Conservation (phyloP, 2,329 filamentous ascomycete genomes). For the Saccharata proteae region DNA sequence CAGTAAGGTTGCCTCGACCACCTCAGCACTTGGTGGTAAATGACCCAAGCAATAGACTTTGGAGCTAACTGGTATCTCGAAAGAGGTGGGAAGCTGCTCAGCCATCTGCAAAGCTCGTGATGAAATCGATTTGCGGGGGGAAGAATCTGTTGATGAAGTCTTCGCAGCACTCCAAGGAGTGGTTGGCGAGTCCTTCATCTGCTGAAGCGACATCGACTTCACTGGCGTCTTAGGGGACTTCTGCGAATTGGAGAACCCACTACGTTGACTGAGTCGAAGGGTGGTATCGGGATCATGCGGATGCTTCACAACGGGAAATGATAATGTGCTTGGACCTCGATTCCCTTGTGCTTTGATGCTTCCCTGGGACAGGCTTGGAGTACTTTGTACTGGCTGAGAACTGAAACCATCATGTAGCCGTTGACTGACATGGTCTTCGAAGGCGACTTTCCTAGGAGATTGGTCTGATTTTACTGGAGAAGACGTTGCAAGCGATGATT, state of each 20-base stretch:
- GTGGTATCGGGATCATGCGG: slow-evolving; percentile 52
- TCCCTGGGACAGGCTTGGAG: slow-evolving; percentile 24
- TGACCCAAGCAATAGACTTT: slow-evolving; percentile 23
- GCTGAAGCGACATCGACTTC: slow-evolving; percentile 13
- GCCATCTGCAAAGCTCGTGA: slow-evolving; percentile 14
- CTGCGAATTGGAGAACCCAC: slow-evolving; percentile 38
- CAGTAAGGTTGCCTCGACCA: slow-evolving; percentile 46
- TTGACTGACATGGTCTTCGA: slow-evolving; percentile 1
- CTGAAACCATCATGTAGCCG: neutral
- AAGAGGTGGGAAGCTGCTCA: slow-evolving; percentile 12
- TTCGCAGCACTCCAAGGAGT: slow-evolving; percentile 24
- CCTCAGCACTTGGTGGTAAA: slow-evolving; percentile 28
- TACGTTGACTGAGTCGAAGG: slow-evolving; percentile 52
- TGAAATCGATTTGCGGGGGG: too few species aligned
- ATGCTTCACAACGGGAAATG: slow-evolving; percentile 69
- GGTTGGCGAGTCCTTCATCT: slow-evolving; percentile 13
- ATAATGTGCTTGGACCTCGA: slow-evolving; percentile 36
- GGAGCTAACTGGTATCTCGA: slow-evolving; percentile 9
- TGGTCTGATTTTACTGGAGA: too few species aligned
- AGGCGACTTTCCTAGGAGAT: slow-evolving; percentile 1
- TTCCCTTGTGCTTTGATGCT: slow-evolving; percentile 24
- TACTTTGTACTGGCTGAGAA: slow-evolving; percentile 6
- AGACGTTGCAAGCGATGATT: too few species aligned
- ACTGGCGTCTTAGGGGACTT: slow-evolving; percentile 19
- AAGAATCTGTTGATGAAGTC: slow-evolving; percentile 10